phyloP scores from a whole-genome alignment of 1,284 basidiomycete genomes.

The Boletellus deceptivus region DNA sequence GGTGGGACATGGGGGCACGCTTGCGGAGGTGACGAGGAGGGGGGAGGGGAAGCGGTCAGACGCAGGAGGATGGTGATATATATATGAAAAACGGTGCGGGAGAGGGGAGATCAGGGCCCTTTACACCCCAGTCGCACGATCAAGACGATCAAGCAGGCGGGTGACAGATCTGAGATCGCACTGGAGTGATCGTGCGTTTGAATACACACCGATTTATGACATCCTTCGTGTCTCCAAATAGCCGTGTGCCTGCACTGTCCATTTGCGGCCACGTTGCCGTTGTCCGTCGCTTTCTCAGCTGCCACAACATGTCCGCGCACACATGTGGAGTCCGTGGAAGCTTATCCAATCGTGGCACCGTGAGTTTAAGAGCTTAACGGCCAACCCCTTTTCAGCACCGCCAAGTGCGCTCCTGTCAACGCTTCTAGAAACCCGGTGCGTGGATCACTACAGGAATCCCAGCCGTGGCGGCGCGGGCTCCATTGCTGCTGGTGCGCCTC shows the following conservation, averaged over 20 bases:
- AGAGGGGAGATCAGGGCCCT: constrained; percentile 40
- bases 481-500: not conserved
- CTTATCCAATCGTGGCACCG: constrained; percentile 34
- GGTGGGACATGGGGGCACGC: constrained; percentile 51
- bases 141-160: constrained; percentile 49
- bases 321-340: constrained; percentile 36
- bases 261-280: constrained; percentile 46
- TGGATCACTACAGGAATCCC: constrained; percentile 30
- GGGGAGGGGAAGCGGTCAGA: constrained; percentile 45
- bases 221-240: constrained; percentile 40
- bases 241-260: constrained; percentile 47
- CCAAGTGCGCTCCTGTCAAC: constrained; percentile 12
- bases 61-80: constrained; percentile 48
- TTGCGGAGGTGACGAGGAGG: constrained; percentile 31
- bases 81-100: constrained; percentile 49
- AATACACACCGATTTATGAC: constrained; percentile 35
- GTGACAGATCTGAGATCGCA: constrained; percentile 37
- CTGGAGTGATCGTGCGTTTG: constrained; percentile 38
- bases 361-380: constrained; percentile 40
- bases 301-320: constrained; percentile 33
- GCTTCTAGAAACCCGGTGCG: constrained; percentile 12
- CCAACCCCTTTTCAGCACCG: constrained; percentile 26
- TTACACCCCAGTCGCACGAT: constrained; percentile 50
- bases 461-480: no score
- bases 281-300: constrained; percentile 31